phyloP scores from a whole-genome alignment of 2,329 filamentous ascomycete species.

The Colletotrichum liriopes region DNA sequence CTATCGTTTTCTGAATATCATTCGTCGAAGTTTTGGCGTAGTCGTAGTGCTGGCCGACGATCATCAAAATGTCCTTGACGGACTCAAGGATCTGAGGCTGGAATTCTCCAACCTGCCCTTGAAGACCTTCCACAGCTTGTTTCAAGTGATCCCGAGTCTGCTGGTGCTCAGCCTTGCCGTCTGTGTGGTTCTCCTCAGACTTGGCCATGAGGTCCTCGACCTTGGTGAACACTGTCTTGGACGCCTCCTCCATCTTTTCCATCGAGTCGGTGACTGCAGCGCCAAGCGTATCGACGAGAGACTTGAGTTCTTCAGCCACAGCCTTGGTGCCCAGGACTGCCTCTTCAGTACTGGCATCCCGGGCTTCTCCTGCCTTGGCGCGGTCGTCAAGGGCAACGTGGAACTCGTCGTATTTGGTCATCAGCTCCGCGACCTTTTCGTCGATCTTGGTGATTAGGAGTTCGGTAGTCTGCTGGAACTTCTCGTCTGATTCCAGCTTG shows the following conservation, averaged over 20 bases:
- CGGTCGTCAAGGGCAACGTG: conserved; percentile 82
- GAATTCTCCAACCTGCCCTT: conserved; percentile 84
- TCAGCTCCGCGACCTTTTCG: conserved; percentile 80
- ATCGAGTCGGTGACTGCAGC: conserved; percentile 85
- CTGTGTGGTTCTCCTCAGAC: conserved; percentile 81
- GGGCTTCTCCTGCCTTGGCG: conserved; percentile 80
- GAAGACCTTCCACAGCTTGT: conserved; percentile 82
- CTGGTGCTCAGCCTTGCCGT: conserved; percentile 84
- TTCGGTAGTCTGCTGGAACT: conserved; percentile 74
- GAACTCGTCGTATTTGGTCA: conserved; percentile 91
- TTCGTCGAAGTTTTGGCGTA: conserved; percentile 80
- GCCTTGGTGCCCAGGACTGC: conserved; percentile 82
- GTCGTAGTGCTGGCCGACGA: conserved; percentile 90
- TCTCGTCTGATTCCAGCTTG: conserved; percentile 88
- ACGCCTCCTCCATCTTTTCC: conserved; percentile 90
- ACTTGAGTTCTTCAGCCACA: conserved; percentile 88
- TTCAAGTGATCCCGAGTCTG: conserved; percentile 86
- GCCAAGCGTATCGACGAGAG: conserved; percentile 88
- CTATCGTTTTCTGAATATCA: conserved; percentile 71
- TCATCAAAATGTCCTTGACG: conserved; percentile 86
- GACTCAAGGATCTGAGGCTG: conserved; percentile 91
- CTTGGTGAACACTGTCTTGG: conserved; percentile 86
- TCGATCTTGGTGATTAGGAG: conserved; percentile 71
- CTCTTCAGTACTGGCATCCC: conserved; percentile 80
- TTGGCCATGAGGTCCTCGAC: conserved; percentile 85